Percentiles rank a stretch among this genome's conserved stretches.
Evolutionary conservation across 78 protist species (phyloP).

Genomic region (slime mould (Dictyostelium discoideum)): DNA sequence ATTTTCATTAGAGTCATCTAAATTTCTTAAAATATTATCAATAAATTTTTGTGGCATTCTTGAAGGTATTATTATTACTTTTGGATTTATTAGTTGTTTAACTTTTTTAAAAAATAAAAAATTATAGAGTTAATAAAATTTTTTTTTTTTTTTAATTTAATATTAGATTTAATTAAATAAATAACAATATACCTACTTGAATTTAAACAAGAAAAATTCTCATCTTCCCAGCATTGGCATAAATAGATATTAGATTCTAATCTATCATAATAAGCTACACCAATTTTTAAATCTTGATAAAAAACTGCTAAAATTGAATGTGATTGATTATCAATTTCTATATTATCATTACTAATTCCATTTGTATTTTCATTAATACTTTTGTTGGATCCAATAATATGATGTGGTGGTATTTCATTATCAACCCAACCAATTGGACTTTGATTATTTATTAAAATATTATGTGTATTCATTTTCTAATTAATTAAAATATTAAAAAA

Average conservation of each 20-base stretch:
- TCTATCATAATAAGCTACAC: constrained; percentile 49
- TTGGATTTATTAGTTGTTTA: constrained; percentile 41
- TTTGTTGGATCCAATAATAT: neutral
- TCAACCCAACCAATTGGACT: constrained; percentile 31
- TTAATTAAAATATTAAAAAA: neutral
- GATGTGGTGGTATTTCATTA: constrained; percentile 22
- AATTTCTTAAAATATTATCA: neutral
- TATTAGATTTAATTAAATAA: too few species aligned
- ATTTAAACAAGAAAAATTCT: constrained; percentile 27
- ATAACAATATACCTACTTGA: neutral
- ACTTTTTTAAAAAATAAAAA: constrained; percentile 11
- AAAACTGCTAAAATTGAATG: constrained; percentile 20
- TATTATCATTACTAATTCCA: neutral
- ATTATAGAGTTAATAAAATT: neutral
- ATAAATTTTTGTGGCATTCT: constrained; percentile 60
- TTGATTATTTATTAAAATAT: neutral
- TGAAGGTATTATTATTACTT: constrained; percentile 40
- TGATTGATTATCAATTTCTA: neutral
- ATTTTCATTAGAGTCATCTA: neutral
- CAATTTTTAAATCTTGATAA: constrained; percentile 34
- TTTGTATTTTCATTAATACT: neutral
- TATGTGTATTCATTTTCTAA: neutral
- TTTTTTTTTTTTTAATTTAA: neutral
- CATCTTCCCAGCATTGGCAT: constrained; percentile 68
- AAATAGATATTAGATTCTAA: constrained; percentile 16